phyloP scores from a whole-genome alignment of 2,329 filamentous ascomycete genomes.

The Claviceps africana region DNA sequence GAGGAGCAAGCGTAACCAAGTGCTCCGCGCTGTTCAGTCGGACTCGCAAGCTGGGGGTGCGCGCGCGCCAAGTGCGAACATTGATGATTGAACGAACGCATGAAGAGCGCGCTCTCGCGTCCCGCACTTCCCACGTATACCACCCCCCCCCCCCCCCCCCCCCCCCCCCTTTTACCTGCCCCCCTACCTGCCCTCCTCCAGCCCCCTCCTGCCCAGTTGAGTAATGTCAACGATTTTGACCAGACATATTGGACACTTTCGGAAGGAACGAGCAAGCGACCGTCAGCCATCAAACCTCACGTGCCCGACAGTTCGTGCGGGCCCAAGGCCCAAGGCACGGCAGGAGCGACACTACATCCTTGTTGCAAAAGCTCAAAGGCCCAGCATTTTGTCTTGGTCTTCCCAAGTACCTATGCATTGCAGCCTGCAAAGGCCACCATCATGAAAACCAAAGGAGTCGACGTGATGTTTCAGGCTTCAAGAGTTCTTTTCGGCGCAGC shows the following conservation, averaged over 20 bases:
- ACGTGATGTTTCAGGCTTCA: too few species aligned
- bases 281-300: not conserved
- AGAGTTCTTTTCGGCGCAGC: not conserved
- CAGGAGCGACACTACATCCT: not conserved
- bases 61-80: too few species aligned
- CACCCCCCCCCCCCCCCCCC: too few species aligned
- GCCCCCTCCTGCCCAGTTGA: too few species aligned
- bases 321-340: not conserved
- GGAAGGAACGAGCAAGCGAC: not conserved
- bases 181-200: too few species aligned
- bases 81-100: too few species aligned
- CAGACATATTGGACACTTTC: too few species aligned
- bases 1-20: not conserved
- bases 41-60: too few species aligned
- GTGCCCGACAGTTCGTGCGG: constrained; percentile 2
- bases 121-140: too few species aligned
- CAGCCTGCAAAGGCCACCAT: not conserved
- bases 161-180: too few species aligned
- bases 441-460: not conserved
- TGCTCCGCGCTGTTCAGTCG: not conserved
- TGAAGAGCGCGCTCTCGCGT: not conserved
- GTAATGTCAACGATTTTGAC: too few species aligned
- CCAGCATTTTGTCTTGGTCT: not conserved
- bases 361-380: not conserved
- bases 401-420: not conserved